These are phyloP conservation scores for Sextonia rubra DNA, from an alignment of 164 flowering plant species.

Conservation along the genomic window DNA sequence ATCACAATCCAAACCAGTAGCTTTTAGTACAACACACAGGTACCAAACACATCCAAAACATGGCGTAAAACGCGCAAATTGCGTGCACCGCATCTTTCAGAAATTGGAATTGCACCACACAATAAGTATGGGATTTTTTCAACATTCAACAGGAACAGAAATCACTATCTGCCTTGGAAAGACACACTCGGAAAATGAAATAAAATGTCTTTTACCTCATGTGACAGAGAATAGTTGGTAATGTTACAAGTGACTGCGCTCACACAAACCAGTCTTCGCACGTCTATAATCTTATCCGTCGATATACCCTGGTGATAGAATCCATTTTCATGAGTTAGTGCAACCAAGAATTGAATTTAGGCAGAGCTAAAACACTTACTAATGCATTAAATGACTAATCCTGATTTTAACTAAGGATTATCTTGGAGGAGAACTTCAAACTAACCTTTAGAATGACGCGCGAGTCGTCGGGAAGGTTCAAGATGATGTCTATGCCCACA, in stretches of 20 bases:
- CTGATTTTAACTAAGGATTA: too few relatives aligned
- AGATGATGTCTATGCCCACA: conserved; percentile 75
- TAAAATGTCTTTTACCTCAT: conserved; percentile 53
- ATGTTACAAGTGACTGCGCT: conserved; percentile 63
- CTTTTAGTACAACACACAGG: background rate
- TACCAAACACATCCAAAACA: background rate
- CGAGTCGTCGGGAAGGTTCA: conserved; percentile 81
- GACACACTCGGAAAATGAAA: background rate
- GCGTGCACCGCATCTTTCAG: background rate
- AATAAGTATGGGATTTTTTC: background rate
- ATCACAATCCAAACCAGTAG: background rate
- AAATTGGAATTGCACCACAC: background rate
- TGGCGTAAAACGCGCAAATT: background rate
- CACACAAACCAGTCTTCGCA: conserved; percentile 73
- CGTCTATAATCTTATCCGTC: conserved; percentile 86
- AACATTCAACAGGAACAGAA: background rate
- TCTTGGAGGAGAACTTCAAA: background rate
- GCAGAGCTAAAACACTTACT: background rate
- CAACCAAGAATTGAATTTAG: background rate
- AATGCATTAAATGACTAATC: background rate
- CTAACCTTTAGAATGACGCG: conserved; percentile 68
- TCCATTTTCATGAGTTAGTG: background rate
- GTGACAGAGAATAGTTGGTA: conserved; percentile 77
- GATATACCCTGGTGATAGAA: conserved; percentile 75
- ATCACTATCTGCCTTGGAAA: background rate